Conservation (phyloP, 441 rosid genomes). For the Euphorbia corollata region DNA sequence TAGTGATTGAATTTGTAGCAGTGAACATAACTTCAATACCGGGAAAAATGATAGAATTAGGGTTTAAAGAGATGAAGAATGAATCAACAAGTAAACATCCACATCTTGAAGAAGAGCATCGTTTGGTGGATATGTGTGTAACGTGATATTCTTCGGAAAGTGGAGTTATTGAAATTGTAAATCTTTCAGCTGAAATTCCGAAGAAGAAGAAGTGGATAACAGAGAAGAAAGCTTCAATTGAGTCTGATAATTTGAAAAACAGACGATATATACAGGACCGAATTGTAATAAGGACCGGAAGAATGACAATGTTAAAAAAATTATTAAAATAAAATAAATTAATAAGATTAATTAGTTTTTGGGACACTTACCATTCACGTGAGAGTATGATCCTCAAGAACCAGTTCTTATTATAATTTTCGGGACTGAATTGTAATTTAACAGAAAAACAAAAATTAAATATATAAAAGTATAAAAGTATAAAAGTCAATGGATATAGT, state of each 20-base stretch:
- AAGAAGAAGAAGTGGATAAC: constrained; percentile 16
- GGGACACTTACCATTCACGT: too few species aligned
- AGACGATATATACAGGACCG: neutral
- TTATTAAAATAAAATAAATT: too few species aligned
- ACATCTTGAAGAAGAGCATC: constrained; percentile 42
- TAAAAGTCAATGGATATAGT: neutral
- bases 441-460: too few species aligned
- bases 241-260: neutral
- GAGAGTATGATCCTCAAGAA: too few species aligned
- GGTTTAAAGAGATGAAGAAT: constrained; percentile 13
- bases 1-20: constrained; percentile 20
- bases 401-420: too few species aligned
- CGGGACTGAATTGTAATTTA: too few species aligned
- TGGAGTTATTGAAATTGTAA: constrained; percentile 12
- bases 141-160: constrained; percentile 8
- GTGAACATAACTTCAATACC: constrained; percentile 38
- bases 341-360: too few species aligned
- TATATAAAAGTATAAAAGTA: too few species aligned
- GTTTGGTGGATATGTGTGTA: constrained; percentile 26
- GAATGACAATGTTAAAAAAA: too few species aligned
- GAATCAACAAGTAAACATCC: constrained; percentile 31
- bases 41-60: constrained; percentile 18
- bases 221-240: neutral
- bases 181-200: constrained; percentile 17
- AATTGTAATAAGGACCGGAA: too few species aligned